phyloP scores from a whole-genome alignment of 495 filamentous ascomycete genomes.

The Penicillium daleae region DNA sequence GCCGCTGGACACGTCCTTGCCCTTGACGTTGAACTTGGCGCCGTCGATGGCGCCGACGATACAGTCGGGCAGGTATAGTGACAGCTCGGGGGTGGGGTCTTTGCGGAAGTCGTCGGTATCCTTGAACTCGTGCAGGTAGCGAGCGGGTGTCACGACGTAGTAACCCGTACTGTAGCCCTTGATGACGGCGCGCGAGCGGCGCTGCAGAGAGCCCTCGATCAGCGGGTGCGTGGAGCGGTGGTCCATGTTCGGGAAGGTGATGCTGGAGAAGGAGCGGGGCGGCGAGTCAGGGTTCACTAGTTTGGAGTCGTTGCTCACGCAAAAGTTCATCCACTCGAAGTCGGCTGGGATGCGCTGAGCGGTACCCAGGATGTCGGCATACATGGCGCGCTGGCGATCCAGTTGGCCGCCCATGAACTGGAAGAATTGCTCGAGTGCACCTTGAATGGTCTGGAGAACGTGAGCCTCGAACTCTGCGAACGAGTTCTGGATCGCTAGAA shows the following conservation, averaged over 20 bases:
- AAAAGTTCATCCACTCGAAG: slow-evolving; percentile 90
- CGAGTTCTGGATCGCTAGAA: slow-evolving; percentile 84
- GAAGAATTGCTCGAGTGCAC: slow-evolving; percentile 78
- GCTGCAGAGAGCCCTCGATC: slow-evolving; percentile 84
- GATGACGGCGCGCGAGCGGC: slow-evolving; percentile 80
- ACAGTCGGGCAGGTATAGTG: slow-evolving; percentile 92
- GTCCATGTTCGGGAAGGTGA: slow-evolving; percentile 85
- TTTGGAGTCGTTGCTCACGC: slow-evolving; percentile 63
- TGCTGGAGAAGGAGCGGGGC: slow-evolving; percentile 68
- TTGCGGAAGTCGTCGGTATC: slow-evolving; percentile 80
- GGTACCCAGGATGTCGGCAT: slow-evolving; percentile 78
- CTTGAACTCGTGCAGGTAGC: slow-evolving; percentile 95
- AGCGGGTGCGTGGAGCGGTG: slow-evolving; percentile 79
- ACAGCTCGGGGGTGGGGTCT: slow-evolving; percentile 84
- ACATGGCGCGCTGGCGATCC: slow-evolving; percentile 78
- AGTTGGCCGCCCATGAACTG: slow-evolving; percentile 74
- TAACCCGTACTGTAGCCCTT: slow-evolving; percentile 77
- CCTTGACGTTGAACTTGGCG: slow-evolving; percentile 90
- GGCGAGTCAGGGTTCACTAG: slow-evolving; percentile 82
- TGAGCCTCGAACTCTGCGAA: slow-evolving; percentile 89
- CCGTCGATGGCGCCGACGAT: slow-evolving; percentile 73
- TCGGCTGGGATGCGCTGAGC: slow-evolving; percentile 81
- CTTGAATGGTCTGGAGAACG: slow-evolving; percentile 79
- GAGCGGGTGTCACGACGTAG: slow-evolving; percentile 85
- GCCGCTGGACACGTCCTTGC: slow-evolving; percentile 77